phyloP scores from a whole-genome alignment of 106 monocot genomes.

The Dendrobium nobile region DNA sequence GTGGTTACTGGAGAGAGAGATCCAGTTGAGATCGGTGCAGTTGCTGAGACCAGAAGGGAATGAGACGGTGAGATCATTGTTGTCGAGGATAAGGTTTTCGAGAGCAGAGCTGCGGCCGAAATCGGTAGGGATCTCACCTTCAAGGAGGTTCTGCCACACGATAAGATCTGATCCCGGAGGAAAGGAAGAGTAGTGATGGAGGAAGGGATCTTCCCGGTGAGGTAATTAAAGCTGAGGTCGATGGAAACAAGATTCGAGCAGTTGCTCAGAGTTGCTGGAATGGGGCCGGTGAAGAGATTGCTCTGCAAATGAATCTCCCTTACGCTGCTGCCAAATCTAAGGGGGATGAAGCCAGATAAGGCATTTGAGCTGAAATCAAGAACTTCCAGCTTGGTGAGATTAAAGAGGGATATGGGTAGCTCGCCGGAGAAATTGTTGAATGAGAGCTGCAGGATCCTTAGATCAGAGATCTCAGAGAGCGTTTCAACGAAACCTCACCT shows the following conservation, averaged over 20 bases:
- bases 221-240: constrained; percentile 83
- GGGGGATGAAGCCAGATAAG: constrained; percentile 46
- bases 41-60: constrained; percentile 58
- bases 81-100: constrained; percentile 83
- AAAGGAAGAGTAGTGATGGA: constrained; percentile 33
- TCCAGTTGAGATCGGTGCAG: constrained; percentile 79
- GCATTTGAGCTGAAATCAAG: constrained; percentile 67
- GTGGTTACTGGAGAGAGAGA: constrained; percentile 78
- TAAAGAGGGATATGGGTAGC: constrained; percentile 23
- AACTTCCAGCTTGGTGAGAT: constrained; percentile 35
- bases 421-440: constrained; percentile 53
- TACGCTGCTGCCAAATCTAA: constrained; percentile 12
- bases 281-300: constrained; percentile 49
- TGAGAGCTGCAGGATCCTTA: constrained; percentile 29
- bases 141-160: constrained; percentile 81
- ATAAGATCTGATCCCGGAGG: constrained; percentile 68
- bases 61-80: constrained; percentile 63
- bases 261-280: constrained; percentile 51
- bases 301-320: constrained; percentile 68
- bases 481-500: constrained; percentile 37
- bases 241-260: constrained; percentile 60
- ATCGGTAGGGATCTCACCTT: constrained; percentile 66
- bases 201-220: constrained; percentile 56
- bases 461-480: constrained; percentile 17
- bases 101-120: constrained; percentile 25